Evolutionary conservation across 257 asterid genomes (phyloP).

Genomic region (Mentha longifolia): DNA sequence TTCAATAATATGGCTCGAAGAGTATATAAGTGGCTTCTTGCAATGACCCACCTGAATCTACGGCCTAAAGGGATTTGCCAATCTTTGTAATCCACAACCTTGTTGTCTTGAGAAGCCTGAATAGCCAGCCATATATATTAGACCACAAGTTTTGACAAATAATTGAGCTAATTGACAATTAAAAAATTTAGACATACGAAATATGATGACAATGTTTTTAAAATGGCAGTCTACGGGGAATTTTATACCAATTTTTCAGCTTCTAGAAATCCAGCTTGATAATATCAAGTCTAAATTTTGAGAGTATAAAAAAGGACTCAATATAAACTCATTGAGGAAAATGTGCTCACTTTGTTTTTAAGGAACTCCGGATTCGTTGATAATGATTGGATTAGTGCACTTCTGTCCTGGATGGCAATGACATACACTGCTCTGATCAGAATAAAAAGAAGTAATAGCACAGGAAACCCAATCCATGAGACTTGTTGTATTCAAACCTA

Average conservation of each 20-base stretch:
- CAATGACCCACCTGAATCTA: conserved; percentile 81
- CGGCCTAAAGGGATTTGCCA: conserved; percentile 99
- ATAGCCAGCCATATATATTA: conserved; percentile 23
- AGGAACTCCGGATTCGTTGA: conserved; percentile 96
- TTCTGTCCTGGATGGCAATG: conserved; percentile 70
- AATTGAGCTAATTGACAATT: background rate
- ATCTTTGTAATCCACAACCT: conserved; percentile 96
- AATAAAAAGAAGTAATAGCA: conserved; percentile 21
- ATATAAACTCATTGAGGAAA: conserved; percentile 8
- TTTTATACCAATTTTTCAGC: background rate
- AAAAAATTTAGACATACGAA: too few relatives aligned
- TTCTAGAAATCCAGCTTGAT: background rate
- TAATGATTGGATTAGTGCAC: conserved; percentile 78
- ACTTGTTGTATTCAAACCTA: background rate
- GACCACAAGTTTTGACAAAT: conserved; percentile 6
- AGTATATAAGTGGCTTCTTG: conserved; percentile 6
- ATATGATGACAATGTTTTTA: background rate
- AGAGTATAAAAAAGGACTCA: background rate
- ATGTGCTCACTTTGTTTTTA: conserved; percentile 62
- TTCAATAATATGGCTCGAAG: background rate
- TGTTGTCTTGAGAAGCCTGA: conserved; percentile 79
- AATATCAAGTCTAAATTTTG: background rate
- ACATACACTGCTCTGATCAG: conserved; percentile 25
- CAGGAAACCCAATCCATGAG: background rate
- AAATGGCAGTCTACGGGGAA: background rate